Evolutionary conservation across 345 rosid species (phyloP), one percentile per base, ranked within the genome.

Genomic region (Triadica sebifera): DNA sequence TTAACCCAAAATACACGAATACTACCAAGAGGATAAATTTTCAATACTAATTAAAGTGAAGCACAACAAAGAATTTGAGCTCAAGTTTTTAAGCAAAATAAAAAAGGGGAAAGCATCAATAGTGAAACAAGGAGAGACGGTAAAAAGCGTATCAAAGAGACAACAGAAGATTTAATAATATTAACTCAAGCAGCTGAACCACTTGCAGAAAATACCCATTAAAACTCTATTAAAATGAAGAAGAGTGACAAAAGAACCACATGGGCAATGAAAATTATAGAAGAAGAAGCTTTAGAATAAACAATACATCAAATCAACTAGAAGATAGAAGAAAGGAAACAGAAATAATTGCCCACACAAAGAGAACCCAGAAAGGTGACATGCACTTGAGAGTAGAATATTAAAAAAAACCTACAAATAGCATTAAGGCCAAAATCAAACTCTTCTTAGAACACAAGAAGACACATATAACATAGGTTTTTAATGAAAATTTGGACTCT

Each of bases 281-380:
- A 74, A 65, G 39, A 29, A 61, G 63, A 57, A 38, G 57, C 34
- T 53, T 62, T 17, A 39, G 50, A 66, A 66, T 70, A 65, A 74
- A 49, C 62, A 80, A 73, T 29, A 29, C 34, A 29, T 29, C 34
- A 1, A 29, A 74, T 77, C 80, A 74, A 79, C 70, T 22, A 65
- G 67, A 75, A 52, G 82, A 64, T 65, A 79, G 67, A 55, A 73
- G 67, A 59, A 17, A 62, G 61, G 75, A 70, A 78, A 74, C 61
- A 81, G 72, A 65, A 76, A 81, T 79, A 70, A 85, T 83, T 49
- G 64, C 78, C 41, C 51, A 72, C 85, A 71, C 78, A 59, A 74
- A 78, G 57, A 46, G 22, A 82, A 64, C 56, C 59, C 68, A 49
- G 49, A 67, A 79, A 79, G 80, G 72, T 19, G 43, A 63, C 78